Evolutionary conservation across 257 asterid genomes (phyloP), one percentile per base, ranked within the genome.

Genomic region (Solanum stenotomum): DNA sequence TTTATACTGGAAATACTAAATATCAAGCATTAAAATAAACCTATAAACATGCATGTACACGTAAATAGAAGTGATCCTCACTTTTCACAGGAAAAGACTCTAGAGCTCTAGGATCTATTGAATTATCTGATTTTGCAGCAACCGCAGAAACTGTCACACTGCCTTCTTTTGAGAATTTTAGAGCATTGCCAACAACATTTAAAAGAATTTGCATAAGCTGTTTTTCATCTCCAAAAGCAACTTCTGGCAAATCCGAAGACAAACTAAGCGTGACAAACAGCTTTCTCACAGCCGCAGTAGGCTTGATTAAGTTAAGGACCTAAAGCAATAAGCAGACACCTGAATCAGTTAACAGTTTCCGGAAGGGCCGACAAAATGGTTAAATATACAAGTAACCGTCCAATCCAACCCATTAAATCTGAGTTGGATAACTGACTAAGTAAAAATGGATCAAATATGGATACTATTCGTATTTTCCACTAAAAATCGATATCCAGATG

Each of bases 121-220:
- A 84, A 84, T 94, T 89, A 22, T 97, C 99, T 13, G 98, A 83
- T 90, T 96, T 97, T 76, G 98, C 99, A 87, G 93, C 92, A 88
- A 89, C 91, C 76, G 97, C 99, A 85, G 96, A 87, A 86, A 97
- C 89, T 6, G 98, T 92, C 81, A 96, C 87, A 33, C 98, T 93
- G 29, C 99, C 99, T 88, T 96, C 98, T 91, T 93, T 95, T 12
- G 99, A 91, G 94, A 97, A 97, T 89, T 97, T 97, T 87, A 96
- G 95, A 61, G 99, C 99, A 91, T 96, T 97, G 68, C 99, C 99
- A 81, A 94, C 93, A 79, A 97, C 94, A 88, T 97, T 97, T 78
- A 97, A 87, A 81, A 96, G 92, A 75, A 95, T 83, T 42, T 42
- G 49, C 49, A 42, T 42, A 42, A 42, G 15, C 49, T 42, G 49